Evolutionary conservation across 257 asterid genomes (phyloP), one percentile per base, ranked within the genome.

Genomic region (Solanum corneliomulleri): DNA sequence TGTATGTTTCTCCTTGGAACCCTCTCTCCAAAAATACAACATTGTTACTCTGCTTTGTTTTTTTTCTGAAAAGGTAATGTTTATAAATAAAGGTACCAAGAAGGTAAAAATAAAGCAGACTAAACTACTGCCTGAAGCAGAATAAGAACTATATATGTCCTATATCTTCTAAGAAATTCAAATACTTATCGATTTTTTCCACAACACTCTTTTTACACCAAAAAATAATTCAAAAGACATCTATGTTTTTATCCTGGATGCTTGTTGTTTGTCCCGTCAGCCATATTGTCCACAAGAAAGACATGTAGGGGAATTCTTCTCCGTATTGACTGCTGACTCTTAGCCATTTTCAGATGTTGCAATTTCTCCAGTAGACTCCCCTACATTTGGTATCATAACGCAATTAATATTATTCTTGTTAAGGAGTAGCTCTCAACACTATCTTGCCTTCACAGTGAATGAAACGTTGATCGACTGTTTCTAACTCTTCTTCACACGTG

Each of bases 1-100:
- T 96, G 99, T 97, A 92, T 64, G 95, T 88, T 85, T 41, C 39
- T 88, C 58, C 41, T 6, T 35, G 64, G 66, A 47, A 18, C 71
- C 20, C 44, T 84, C 64, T 84, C 31, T 66, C 69, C 62, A 25
- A 66, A 70, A 84, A 66, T 41, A 58, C 18, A 66, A 84, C 87
- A 84, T 66, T 66, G 39, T 25, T 45, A 29, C 52, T 84, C 68
- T 42, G 41, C 84, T 84, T 18, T 12, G 37, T 56, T 69, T 31
- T 13, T 13, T 69, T 71, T 8, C 44, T 71, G 44, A 16, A 1
- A 33, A 71, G n/a, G 45, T 33, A 8, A 31, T 70, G 25, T 33
- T 70, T 33, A 33, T 33, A 16, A 70, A 71, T 70, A 16, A 71
- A 71, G 44, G 25, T 71, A 71, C 15, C 45, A 16, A 33, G 44